Evolutionary conservation across 2,329 filamentous ascomycete genomes (phyloP), one percentile per base, ranked within the genome.

Genomic region (Coniochaeta ligniaria): DNA sequence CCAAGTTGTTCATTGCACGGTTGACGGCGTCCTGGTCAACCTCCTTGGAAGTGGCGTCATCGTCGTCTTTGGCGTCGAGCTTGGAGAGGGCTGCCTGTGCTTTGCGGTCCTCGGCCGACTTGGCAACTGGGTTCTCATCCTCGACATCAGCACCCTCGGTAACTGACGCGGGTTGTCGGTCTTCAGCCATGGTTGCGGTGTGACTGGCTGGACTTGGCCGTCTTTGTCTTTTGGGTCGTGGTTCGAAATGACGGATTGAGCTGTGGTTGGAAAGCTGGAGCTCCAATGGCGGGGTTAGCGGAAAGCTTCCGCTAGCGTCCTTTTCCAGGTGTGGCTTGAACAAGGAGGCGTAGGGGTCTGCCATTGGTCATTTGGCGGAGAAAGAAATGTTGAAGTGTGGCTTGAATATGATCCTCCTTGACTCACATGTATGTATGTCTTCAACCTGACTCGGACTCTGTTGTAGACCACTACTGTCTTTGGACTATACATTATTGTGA

Each of bases 71-170:
- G 50, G 77, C 72, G 70, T 91, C 89, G 66, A 93, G 85, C 63
- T 82, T 83, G 56, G 87, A 88, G 62, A 92, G 83, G 33, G 89
- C 90, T 7, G 86, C 87, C 45, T 88, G 88, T 54, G 89, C 88
- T 74, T 91, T 91, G 74, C 88, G 86, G 76, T 91, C 89, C 74
- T 92, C 89, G 69, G 89, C 88, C 47, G 83, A 85, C 74, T 87
- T 89, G 69, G 82, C 81, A 35, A 73, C 63, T 57, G 75, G 73
- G 66, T 79, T 74, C 66, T 85, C 83, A 63, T 86, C 83, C 61
- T 86, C 83, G 63, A 81, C 77, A 64, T 86, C 83, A 62, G 83
- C 83, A 70, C 86, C 86, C 72, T 88, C 84, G 63, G 80, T 77
- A 61, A 88, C 72, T 58, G 72, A 77, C 52, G 78, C 69, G 47